Evolutionary conservation across 164 flowering plant genomes (phyloP).

Genomic region (Cinnamomum chago): DNA sequence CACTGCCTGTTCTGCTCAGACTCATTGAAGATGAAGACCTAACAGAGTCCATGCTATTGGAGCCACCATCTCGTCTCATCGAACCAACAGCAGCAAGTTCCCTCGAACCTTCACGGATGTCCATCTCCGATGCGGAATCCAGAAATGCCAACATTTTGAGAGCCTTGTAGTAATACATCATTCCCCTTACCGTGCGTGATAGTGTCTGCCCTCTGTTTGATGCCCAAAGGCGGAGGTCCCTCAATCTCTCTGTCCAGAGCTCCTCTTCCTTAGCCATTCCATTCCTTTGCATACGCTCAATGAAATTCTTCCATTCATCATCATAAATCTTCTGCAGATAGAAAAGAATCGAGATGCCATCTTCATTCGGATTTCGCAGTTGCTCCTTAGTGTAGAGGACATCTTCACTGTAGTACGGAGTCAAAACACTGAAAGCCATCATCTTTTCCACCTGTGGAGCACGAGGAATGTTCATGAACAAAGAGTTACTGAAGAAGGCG

Average conservation of each 20-base stretch:
- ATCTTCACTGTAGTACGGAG: slow-evolving; percentile 93
- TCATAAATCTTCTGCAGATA: slow-evolving; percentile 86
- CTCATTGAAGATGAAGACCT: slow-evolving; percentile 28
- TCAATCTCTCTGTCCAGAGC: slow-evolving; percentile 40
- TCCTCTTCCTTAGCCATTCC: slow-evolving; percentile 71
- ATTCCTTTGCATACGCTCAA: slow-evolving; percentile 76
- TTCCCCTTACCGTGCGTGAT: slow-evolving; percentile 91
- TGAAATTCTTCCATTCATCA: slow-evolving; percentile 85
- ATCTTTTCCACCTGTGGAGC: slow-evolving; percentile 84
- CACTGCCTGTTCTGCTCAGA: slow-evolving; percentile 42
- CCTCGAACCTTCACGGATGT: slow-evolving; percentile 58
- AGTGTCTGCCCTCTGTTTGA: slow-evolving; percentile 96
- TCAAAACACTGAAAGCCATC: slow-evolving; percentile 83
- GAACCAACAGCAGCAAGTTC: slow-evolving; percentile 48
- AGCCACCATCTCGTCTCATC: slow-evolving; percentile 20
- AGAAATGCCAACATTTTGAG: slow-evolving; percentile 84
- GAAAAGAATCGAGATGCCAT: slow-evolving; percentile 84
- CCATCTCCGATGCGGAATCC: slow-evolving; percentile 90
- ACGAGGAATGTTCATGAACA: slow-evolving; percentile 95
- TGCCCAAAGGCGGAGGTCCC: slow-evolving; percentile 90
- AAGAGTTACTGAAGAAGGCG: slow-evolving; percentile 89
- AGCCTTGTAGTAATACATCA: slow-evolving; percentile 96
- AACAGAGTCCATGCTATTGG: neutral
- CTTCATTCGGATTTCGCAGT: slow-evolving; percentile 74
- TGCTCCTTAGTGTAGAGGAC: slow-evolving; percentile 49